These are phyloP conservation scores for Cicer cuneatum DNA, from an alignment of 306 rosid species.

Conservation along the genomic window DNA sequence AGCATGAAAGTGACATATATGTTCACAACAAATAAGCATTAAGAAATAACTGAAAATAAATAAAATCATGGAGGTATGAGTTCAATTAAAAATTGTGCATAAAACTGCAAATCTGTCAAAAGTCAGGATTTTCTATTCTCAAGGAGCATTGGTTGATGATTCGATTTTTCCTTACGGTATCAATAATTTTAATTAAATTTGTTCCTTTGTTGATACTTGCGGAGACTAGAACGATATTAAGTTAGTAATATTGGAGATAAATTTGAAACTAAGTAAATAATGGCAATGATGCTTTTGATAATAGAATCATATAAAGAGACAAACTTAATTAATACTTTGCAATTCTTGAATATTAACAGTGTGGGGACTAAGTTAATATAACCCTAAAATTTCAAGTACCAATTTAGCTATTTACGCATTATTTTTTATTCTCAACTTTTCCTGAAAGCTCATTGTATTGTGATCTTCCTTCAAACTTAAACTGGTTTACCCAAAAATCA, in stretches of 20 bases:
- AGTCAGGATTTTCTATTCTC: slow-evolving; percentile 16
- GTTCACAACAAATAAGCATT: slow-evolving; percentile 17
- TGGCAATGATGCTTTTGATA: too few relatives aligned
- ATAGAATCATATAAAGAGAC: too few relatives aligned
- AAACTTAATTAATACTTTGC: too few relatives aligned
- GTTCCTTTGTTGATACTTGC: too few relatives aligned
- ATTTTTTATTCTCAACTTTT: slow-evolving; percentile 11
- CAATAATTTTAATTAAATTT: too few relatives aligned
- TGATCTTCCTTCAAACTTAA: slow-evolving; percentile 5
- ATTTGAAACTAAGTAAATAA: too few relatives aligned
- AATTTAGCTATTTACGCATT: neutral
- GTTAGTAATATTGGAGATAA: too few relatives aligned
- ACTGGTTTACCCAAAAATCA: neutral
- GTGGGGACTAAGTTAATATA: too few relatives aligned
- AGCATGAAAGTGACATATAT: slow-evolving; percentile 11
- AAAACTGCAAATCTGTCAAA: slow-evolving; percentile 23
- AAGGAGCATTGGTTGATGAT: slow-evolving; percentile 7
- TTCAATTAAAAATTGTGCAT: slow-evolving; percentile 8
- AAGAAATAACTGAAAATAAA: slow-evolving; percentile 18
- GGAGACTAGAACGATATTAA: too few relatives aligned
- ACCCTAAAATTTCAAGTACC: too few relatives aligned
- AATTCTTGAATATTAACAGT: too few relatives aligned
- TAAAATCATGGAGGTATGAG: neutral
- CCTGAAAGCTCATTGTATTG: slow-evolving; percentile 5
- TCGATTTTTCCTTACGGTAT: neutral